These are phyloP conservation scores for Carex arenaria DNA, from an alignment of 202 grass and related monocot genomes.

Conservation along the genomic window DNA sequence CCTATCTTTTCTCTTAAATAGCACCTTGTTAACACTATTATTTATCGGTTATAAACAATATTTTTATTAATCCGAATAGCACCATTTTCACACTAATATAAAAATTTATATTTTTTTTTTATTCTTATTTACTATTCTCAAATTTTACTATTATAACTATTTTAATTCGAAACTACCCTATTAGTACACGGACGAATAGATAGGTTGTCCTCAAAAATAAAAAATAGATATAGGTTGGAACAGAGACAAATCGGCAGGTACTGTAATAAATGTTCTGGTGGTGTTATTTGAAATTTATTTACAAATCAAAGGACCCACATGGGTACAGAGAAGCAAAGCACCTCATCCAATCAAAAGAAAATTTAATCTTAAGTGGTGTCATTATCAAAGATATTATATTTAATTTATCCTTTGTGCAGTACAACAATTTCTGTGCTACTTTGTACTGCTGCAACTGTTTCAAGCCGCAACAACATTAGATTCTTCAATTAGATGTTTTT, in stretches of 20 bases:
- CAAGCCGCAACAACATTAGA: background rate
- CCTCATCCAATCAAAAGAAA: constrained; percentile 14
- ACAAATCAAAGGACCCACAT: background rate
- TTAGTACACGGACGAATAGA: background rate
- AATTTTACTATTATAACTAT: too few species aligned
- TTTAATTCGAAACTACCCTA: too few species aligned
- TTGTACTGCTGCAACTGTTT: constrained; percentile 20
- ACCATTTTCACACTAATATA: too few species aligned
- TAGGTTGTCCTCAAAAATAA: too few species aligned
- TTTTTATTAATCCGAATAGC: too few species aligned
- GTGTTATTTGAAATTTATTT: background rate
- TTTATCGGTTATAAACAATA: too few species aligned
- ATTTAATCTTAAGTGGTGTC: background rate
- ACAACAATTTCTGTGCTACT: background rate
- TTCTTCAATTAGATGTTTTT: background rate
- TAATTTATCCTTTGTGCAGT: background rate
- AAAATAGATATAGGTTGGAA: background rate
- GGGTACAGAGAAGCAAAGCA: constrained; percentile 5
- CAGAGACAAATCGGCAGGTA: background rate
- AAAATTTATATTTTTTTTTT: too few species aligned
- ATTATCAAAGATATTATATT: background rate
- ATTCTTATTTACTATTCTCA: too few species aligned
- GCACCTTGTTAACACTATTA: too few species aligned
- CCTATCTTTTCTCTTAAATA: too few species aligned
- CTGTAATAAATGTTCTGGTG: background rate